Evolutionary conservation across 2,329 filamentous ascomycete species (phyloP).

Genomic region (Colletotrichum sp.): DNA sequence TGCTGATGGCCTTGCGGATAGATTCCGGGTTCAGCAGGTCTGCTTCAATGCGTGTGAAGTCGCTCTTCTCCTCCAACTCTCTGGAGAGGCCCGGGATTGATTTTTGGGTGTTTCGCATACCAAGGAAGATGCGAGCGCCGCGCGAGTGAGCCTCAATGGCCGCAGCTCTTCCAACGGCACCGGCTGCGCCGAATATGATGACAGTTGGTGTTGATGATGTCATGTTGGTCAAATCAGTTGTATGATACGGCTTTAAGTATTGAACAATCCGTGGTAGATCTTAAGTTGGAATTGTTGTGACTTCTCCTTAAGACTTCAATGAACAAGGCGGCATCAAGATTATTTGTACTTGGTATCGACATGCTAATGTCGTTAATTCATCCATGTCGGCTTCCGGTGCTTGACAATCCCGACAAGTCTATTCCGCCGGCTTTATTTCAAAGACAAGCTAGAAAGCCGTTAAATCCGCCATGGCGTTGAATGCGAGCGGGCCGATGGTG

Average conservation of each 20-base stretch:
- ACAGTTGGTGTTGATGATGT: constrained; percentile 22
- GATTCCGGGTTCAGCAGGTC: constrained; percentile 47
- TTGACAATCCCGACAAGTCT: neutral
- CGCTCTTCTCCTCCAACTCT: constrained; percentile 30
- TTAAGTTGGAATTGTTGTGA: no score
- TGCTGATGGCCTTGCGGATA: constrained; percentile 42
- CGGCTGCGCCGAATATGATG: constrained; percentile 57
- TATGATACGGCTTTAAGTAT: neutral
- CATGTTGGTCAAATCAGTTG: neutral
- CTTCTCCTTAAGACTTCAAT: neutral
- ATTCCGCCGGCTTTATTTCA: neutral
- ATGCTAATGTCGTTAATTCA: neutral
- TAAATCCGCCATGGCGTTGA: neutral
- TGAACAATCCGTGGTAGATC: neutral
- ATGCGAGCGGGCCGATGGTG: neutral
- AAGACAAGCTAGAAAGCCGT: neutral
- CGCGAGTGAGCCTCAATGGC: constrained; percentile 41
- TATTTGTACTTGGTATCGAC: neutral
- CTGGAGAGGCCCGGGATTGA: constrained; percentile 29
- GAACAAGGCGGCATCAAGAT: neutral
- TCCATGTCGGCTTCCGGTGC: neutral
- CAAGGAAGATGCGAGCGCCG: constrained; percentile 50
- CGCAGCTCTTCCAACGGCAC: constrained; percentile 43
- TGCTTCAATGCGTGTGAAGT: constrained; percentile 43
- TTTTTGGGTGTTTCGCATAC: constrained; percentile 51